Conservation (phyloP, 2,329 filamentous ascomycete species). For the Beauveria sp. region DNA sequence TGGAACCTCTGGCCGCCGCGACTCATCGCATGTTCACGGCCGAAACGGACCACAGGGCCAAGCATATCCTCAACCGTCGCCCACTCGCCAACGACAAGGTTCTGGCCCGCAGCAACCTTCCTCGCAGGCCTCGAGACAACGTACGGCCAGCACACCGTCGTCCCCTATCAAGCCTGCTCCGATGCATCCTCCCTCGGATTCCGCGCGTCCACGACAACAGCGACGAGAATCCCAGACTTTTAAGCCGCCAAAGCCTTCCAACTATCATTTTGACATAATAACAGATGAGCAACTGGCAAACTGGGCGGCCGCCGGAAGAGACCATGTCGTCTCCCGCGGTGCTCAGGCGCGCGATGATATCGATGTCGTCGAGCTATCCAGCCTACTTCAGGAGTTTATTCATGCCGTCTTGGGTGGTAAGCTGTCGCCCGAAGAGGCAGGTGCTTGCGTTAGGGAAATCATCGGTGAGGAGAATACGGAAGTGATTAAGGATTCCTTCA, state of each 20-base stretch:
- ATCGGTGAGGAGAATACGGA: slow-evolving; percentile 49
- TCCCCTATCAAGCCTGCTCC: neutral
- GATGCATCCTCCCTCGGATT: neutral
- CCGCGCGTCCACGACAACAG: slow-evolving; percentile 15
- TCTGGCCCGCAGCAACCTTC: neutral
- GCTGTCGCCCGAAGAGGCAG: slow-evolving; percentile 61
- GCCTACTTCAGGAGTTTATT: slow-evolving; percentile 78
- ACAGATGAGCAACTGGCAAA: slow-evolving; percentile 59
- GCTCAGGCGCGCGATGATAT: slow-evolving; percentile 57
- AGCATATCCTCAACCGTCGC: slow-evolving; percentile 14
- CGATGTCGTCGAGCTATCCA: slow-evolving; percentile 60
- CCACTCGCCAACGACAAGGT: slow-evolving; percentile 7
- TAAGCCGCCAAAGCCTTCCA: slow-evolving; percentile 29
- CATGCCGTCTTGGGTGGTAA: slow-evolving; percentile 64
- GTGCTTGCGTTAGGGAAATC: slow-evolving; percentile 65
- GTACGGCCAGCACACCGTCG: neutral
- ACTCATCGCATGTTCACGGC: slow-evolving; percentile 35
- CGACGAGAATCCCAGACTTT: slow-evolving; percentile 3
- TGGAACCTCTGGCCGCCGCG: slow-evolving; percentile 43
- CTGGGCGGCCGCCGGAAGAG: slow-evolving; percentile 63
- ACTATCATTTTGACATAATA: slow-evolving; percentile 67
- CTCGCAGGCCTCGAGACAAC: neutral
- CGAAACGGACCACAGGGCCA: slow-evolving; percentile 16
- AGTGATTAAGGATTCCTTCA: slow-evolving; percentile 40
- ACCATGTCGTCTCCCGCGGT: slow-evolving; percentile 59